A percentile compares a stretch with the other conserved stretches of the same genome.
phyloP scores from a whole-genome alignment of 2,329 filamentous ascomycete species.

The Atkinsonella texensis region DNA sequence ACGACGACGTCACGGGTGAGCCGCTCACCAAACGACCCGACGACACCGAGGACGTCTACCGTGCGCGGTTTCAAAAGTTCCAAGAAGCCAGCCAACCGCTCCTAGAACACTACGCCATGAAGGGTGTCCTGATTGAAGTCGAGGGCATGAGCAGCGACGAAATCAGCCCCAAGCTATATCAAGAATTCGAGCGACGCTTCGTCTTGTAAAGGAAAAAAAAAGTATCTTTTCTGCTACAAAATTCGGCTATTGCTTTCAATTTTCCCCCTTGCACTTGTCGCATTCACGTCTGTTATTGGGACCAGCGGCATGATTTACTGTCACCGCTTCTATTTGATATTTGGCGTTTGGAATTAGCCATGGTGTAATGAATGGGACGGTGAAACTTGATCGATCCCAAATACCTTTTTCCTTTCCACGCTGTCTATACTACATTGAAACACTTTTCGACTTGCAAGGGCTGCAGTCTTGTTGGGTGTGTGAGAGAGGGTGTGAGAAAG shows the following conservation, averaged over 20 bases:
- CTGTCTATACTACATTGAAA: conserved; percentile 1
- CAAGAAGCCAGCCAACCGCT: conserved; percentile 76
- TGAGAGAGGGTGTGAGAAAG: no score
- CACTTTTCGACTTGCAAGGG: conserved; percentile 4
- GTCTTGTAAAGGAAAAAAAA: conserved; percentile 11
- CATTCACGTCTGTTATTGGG: background rate
- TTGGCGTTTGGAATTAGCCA: background rate
- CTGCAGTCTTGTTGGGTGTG: background rate
- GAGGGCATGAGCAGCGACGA: conserved; percentile 86
- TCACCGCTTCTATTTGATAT: background rate
- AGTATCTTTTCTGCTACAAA: background rate
- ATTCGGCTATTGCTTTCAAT: background rate
- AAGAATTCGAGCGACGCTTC: conserved; percentile 72
- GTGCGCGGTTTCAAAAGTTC: conserved; percentile 67
- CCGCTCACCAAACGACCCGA: conserved; percentile 69
- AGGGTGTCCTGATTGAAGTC: conserved; percentile 77
- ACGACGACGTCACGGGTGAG: conserved; percentile 87
- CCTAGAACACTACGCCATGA: conserved; percentile 76
- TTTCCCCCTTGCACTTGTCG: conserved; percentile 1
- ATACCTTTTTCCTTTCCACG: no score
- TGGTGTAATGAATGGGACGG: background rate
- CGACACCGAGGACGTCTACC: conserved; percentile 80
- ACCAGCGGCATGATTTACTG: background rate
- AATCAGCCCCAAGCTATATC: conserved; percentile 80
- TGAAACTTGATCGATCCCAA: no score